Percentiles rank a stretch among this genome's conserved stretches.
phyloP scores from a whole-genome alignment of 1,139 yeast genomes.

The Lodderomyces metapsilosis region DNA sequence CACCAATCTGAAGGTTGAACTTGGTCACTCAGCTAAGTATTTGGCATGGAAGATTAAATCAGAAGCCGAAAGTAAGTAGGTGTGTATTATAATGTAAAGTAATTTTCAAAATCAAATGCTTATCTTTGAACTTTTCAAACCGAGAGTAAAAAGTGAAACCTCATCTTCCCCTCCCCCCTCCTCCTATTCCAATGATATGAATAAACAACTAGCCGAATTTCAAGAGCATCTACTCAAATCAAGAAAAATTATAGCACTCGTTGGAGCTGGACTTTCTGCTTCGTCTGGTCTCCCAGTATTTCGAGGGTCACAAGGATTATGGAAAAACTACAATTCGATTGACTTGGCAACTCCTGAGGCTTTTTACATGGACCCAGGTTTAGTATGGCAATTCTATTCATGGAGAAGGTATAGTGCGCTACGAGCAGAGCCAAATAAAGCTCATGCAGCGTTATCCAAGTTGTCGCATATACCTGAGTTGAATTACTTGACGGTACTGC shows the following conservation, averaged over 20 bases:
- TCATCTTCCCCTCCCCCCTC: neutral
- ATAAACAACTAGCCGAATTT: constrained; percentile 42
- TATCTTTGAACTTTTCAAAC: too few species aligned
- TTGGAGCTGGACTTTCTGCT: constrained; percentile 83
- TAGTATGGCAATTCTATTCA: constrained; percentile 88
- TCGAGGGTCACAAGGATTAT: constrained; percentile 69
- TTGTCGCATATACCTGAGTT: constrained; percentile 24
- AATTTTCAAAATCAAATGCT: too few species aligned
- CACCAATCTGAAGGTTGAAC: constrained; percentile 22
- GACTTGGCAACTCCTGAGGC: constrained; percentile 93
- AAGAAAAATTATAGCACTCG: constrained; percentile 65
- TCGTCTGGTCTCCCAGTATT: constrained; percentile 76
- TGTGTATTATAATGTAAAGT: neutral
- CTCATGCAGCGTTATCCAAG: constrained; percentile 68
- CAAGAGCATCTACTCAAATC: constrained; percentile 54
- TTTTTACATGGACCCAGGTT: constrained; percentile 74
- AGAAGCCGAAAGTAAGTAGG: neutral
- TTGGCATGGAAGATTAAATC: constrained; percentile 56
- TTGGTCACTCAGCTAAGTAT: constrained; percentile 72
- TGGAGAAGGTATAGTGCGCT: constrained; percentile 66
- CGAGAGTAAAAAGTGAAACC: too few species aligned
- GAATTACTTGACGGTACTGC: constrained; percentile 67
- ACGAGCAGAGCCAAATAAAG: constrained; percentile 66
- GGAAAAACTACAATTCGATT: constrained; percentile 77
- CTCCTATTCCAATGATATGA: constrained; percentile 12